Percentiles rank a stretch among this genome's conserved stretches.
Evolutionary conservation across 2,329 filamentous ascomycete species (phyloP).

Genomic region (Eutypa lata): DNA sequence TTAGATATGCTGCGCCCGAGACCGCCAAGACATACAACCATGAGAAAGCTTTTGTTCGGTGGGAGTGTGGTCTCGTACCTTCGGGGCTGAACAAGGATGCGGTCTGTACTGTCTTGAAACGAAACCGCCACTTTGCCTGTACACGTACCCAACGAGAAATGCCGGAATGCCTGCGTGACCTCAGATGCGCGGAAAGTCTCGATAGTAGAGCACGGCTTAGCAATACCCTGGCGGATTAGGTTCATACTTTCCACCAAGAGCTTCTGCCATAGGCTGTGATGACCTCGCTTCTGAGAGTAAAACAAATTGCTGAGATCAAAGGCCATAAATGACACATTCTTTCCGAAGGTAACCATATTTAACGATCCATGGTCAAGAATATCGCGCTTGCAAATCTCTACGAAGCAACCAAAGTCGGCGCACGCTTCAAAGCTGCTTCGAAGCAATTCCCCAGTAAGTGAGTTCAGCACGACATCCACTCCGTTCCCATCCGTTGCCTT

Average conservation of each 20-base stretch:
- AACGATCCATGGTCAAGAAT: slow-evolving; percentile 30
- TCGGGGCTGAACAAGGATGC: background rate
- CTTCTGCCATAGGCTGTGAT: background rate
- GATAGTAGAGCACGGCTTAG: background rate
- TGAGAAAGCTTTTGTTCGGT: slow-evolving; percentile 5
- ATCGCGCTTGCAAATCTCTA: slow-evolving; percentile 38
- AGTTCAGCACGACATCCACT: slow-evolving; percentile 13
- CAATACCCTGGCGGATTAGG: background rate
- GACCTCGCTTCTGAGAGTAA: background rate
- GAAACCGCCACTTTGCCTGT: no score
- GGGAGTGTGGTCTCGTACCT: background rate
- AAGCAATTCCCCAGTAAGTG: slow-evolving; percentile 8
- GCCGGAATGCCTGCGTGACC: background rate
- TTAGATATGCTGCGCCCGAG: background rate
- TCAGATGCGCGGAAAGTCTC: background rate
- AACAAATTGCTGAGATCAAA: slow-evolving; percentile 30
- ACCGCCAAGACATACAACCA: slow-evolving; percentile 7
- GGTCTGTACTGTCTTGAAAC: background rate
- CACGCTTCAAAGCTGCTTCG: no score
- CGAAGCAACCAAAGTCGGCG: slow-evolving; percentile 35
- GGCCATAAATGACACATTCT: slow-evolving; percentile 36
- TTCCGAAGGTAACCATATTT: slow-evolving; percentile 35
- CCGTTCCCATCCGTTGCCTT: slow-evolving; percentile 8
- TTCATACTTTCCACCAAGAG: background rate
- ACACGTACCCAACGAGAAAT: background rate